Evolutionary conservation across 495 filamentous ascomycete genomes (phyloP), one percentile per base, ranked within the genome.

Genomic region (Penicillium psychrofluorescens): DNA sequence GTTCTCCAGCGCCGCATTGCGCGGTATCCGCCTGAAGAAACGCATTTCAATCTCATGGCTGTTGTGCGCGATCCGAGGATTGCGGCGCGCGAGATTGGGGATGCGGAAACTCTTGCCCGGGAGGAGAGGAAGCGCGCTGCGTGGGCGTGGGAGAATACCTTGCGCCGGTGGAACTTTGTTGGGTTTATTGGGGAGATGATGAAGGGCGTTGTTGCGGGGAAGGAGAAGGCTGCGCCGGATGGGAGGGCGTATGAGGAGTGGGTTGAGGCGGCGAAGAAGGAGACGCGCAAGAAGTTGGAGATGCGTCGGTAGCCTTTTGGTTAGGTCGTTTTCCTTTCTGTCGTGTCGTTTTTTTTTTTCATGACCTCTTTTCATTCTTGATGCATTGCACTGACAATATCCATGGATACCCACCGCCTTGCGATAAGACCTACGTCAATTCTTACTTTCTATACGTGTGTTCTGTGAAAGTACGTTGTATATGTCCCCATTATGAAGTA

Each of bases 71-170:
- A 99, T 67, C 72, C 86, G 55, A 71, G 92, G 42, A 62, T 84
- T 11, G 61, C 73, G 46, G 94, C 94, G 42, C 62, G 76, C 35
- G 88, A 92, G 71, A 74, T 90, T 43, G 92, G 91, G 12, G 92
- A 99, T 65, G 48, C 54, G 40, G 91, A 95, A 64, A 64, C 76
- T 59, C 62, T 97, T 54, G 74, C 79, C 54, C 70, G 82, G 44
- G 90, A 97, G 77, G 82, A 90, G 75, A 67, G 75, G 61, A 95
- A 95, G 80, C 68, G 92, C 43, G 74, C 70, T 41, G 86, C 78
- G 29, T 99, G 92, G 94, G 76, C 78, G 55, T 97, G 90, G 81
- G 92, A 99, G 78, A 97, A 99, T 67, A 87, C 90, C 27, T 70
- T 99, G 59, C 66, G 92, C 45, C 66, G 86, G 55, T 91, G 92